phyloP scores from a whole-genome alignment of 345 rosid genomes.

The Pistacia vera region DNA sequence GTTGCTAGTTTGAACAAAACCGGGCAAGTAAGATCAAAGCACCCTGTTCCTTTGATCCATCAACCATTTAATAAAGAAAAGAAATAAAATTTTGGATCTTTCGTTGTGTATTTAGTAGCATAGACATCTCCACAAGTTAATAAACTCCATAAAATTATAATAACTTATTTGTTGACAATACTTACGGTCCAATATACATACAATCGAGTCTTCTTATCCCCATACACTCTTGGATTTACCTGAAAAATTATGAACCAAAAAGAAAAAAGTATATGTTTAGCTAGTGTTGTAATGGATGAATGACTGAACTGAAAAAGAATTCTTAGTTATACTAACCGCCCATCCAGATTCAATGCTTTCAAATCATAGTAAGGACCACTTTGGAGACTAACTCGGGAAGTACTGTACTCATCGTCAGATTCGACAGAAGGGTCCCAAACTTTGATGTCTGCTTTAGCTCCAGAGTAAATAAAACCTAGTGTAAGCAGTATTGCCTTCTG shows the following conservation, averaged over 20 bases:
- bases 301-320: background rate
- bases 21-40: conserved; percentile 67
- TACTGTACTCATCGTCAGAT: conserved; percentile 48
- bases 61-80: conserved; percentile 28
- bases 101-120: too few relatives aligned
- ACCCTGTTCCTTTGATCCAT: conserved; percentile 53
- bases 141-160: too few relatives aligned
- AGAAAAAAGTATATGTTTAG: background rate
- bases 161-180: background rate
- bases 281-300: background rate
- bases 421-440: conserved; percentile 57
- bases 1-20: conserved; percentile 57
- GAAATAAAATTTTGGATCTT: background rate
- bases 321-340: conserved; percentile 37
- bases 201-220: conserved; percentile 50
- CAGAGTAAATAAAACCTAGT: conserved; percentile 43
- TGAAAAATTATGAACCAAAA: conserved; percentile 15
- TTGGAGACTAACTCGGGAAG: conserved; percentile 41
- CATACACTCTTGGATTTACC: conserved; percentile 60
- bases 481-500: conserved; percentile 53
- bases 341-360: conserved; percentile 59
- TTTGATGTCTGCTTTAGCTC: conserved; percentile 54
- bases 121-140: too few relatives aligned
- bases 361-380: conserved; percentile 44
- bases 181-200: conserved; percentile 63